These are phyloP conservation scores for Calocera viscosa DNA, from an alignment of 768 basidiomycete species.

Conservation along the genomic window DNA sequence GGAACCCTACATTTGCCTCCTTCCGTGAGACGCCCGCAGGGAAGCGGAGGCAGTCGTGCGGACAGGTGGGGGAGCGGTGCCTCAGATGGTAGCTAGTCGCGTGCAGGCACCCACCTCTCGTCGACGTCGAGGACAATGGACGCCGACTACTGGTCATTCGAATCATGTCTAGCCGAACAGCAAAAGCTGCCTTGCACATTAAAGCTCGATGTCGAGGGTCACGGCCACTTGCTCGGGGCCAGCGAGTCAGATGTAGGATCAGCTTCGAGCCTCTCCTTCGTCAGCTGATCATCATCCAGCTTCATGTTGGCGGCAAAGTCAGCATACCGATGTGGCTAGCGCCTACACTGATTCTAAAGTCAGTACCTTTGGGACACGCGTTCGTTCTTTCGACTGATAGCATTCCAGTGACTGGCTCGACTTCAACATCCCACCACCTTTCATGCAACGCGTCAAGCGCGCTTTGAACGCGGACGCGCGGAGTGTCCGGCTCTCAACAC, in stretches of 20 bases:
- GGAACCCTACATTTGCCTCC: no score
- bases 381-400: neutral
- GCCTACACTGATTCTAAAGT: slow-evolving; percentile 75
- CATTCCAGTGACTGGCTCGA: slow-evolving; percentile 68
- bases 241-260: slow-evolving; percentile 63
- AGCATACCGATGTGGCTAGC: slow-evolving; percentile 87
- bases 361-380: slow-evolving; percentile 16
- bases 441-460: slow-evolving; percentile 62
- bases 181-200: slow-evolving; percentile 93
- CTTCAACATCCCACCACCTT: slow-evolving; percentile 69
- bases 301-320: slow-evolving; percentile 59
- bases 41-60: neutral
- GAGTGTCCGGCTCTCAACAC: slow-evolving; percentile 66
- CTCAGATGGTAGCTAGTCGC: no score
- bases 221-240: slow-evolving; percentile 84
- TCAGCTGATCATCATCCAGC: slow-evolving; percentile 35
- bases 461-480: slow-evolving; percentile 81
- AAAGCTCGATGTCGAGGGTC: slow-evolving; percentile 66
- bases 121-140: slow-evolving; percentile 45
- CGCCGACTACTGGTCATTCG: slow-evolving; percentile 82
- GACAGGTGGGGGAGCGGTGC: no score
- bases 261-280: neutral
- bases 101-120: neutral
- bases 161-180: slow-evolving; percentile 23
- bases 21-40: neutral